Evolutionary conservation across 2,329 filamentous ascomycete genomes (phyloP), one percentile per base, ranked within the genome.

Genomic region (Grosmannia huntii): DNA sequence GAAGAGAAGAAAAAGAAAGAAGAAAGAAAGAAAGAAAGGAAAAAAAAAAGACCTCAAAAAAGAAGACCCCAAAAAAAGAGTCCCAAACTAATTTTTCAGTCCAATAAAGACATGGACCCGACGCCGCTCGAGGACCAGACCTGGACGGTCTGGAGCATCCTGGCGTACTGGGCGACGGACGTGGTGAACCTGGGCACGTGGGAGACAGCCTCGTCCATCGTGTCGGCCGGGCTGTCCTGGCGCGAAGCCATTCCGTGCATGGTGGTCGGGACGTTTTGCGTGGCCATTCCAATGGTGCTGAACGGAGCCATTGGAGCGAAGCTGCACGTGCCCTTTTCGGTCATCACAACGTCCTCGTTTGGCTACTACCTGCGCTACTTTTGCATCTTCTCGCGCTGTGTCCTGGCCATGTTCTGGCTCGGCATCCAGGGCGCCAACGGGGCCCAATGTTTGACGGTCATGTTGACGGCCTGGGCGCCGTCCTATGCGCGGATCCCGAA

Each of bases 261-360:
- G 66, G 63, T 76, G 50, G 80, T 85, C n/a, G 84, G 85, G 50
- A 77, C 79, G 14, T 72, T 78, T 12, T 84, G 81, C 62, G 81
- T 83, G 23, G 79, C 81, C 16, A 75, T 83, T 12, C 71, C 74
- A 12, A 72, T 76, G 66, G 73, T 76, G 11, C 67, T 76, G n/a
- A 76, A 78, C 63, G 75, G 75, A 21, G 73, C 74, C 16, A 75
- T 75, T 57, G 73, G 75, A 21, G 70, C 73, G 12, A 71, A 72
- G 58, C 66, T 77, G n/a, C 75, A 77, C 59, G 69, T 76, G 16
- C 75, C 75, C 11, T 78, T 77, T 64, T 72, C 74, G 5, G 73
- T 78, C 21, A 69, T 74, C 27, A 70, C 71, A 4, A 71, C 73
- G 4, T 70, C 72, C 36, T 71, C 73, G 36, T 77, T 77, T 59